Percentiles rank a stretch among this genome's conserved stretches.
phyloP scores from a whole-genome alignment of 1,284 basidiomycete species.

The Apiotrichum mycotoxinovorans region DNA sequence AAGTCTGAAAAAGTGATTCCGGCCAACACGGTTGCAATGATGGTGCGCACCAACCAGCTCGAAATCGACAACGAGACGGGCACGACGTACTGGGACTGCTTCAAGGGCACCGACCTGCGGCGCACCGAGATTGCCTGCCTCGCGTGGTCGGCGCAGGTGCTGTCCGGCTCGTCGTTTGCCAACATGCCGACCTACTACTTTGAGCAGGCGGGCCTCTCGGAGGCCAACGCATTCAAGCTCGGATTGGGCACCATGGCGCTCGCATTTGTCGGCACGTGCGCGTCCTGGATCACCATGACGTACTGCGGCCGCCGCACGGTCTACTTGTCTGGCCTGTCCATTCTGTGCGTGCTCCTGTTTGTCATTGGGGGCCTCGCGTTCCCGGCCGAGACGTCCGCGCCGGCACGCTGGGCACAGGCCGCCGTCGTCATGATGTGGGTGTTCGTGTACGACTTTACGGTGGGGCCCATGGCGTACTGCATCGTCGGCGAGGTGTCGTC shows the following conservation, averaged over 20 bases:
- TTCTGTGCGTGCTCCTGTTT: conserved; percentile 47
- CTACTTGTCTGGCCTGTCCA: conserved; percentile 49
- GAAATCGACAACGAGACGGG: conserved; percentile 24
- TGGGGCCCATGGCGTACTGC: conserved; percentile 37
- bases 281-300: conserved; percentile 26
- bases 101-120: conserved; percentile 25
- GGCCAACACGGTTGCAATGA: conserved; percentile 33
- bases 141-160: conserved; percentile 20
- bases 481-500: conserved; percentile 50
- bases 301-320: conserved; percentile 50
- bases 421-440: conserved; percentile 19
- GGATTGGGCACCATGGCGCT: conserved; percentile 7
- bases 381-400: background rate
- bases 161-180: conserved; percentile 24
- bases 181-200: conserved; percentile 29
- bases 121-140: conserved; percentile 17
- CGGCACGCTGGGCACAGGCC: conserved; percentile 7
- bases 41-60: conserved; percentile 34
- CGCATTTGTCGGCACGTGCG: conserved; percentile 26
- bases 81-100: conserved; percentile 28
- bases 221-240: conserved; percentile 13
- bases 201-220: conserved; percentile 19
- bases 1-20: conserved; percentile 23
- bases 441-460: conserved; percentile 20
- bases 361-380: conserved; percentile 43